Evolutionary conservation across 169 alveolate species (phyloP).

Genomic region (Eimeria acervulina): DNA sequence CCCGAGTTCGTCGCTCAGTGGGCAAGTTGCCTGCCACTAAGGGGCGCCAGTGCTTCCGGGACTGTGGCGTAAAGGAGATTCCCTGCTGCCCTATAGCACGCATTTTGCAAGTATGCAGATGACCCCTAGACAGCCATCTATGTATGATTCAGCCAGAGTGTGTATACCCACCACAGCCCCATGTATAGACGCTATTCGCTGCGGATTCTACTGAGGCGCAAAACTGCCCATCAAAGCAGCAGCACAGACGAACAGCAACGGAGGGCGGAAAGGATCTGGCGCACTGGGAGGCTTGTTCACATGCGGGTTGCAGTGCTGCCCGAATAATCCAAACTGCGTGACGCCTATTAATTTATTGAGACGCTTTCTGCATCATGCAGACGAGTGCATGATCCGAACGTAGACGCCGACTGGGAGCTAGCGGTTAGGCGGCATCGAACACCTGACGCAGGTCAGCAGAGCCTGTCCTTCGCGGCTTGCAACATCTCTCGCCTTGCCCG

Average conservation of each 20-base stretch:
- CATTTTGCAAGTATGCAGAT: slow-evolving; percentile 79
- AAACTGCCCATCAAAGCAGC: neutral
- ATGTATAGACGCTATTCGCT: neutral
- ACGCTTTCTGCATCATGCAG: neutral
- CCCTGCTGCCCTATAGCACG: slow-evolving; percentile 73
- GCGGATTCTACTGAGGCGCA: neutral
- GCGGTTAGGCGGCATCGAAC: neutral
- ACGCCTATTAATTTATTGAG: neutral
- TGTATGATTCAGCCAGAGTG: neutral
- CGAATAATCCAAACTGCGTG: neutral
- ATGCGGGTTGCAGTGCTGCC: slow-evolving; percentile 28
- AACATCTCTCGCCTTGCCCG: slow-evolving; percentile 61
- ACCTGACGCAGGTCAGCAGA: slow-evolving; percentile 29
- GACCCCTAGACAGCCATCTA: neutral
- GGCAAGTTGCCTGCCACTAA: slow-evolving; percentile 75
- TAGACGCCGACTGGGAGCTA: slow-evolving; percentile 30
- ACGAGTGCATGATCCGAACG: neutral
- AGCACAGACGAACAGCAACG: neutral
- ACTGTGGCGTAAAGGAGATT: slow-evolving; percentile 41
- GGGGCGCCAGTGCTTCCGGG: slow-evolving; percentile 54
- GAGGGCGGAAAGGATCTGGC: slow-evolving; percentile 6
- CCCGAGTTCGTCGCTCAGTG: slow-evolving; percentile 67
- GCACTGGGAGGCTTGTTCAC: slow-evolving; percentile 7
- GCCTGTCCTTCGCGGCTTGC: slow-evolving; percentile 65
- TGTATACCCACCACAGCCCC: slow-evolving; percentile 10